These are phyloP conservation scores for Exobasidium rhododendri DNA, from an alignment of 1,284 basidiomycete genomes.

Conservation along the genomic window DNA sequence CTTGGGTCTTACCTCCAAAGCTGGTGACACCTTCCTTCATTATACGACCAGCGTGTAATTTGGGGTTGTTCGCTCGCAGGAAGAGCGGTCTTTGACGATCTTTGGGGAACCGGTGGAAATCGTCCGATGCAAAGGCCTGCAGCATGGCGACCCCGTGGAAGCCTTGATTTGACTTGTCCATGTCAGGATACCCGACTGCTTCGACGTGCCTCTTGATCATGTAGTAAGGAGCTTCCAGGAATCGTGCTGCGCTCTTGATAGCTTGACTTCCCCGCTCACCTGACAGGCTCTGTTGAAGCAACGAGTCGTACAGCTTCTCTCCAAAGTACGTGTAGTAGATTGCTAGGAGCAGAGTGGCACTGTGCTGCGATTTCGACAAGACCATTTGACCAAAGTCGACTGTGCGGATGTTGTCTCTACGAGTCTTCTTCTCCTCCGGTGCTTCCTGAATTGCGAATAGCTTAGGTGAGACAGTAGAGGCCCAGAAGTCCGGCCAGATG, in stretches of 20 bases:
- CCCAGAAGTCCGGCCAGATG: slow-evolving; percentile 6
- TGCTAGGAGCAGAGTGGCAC: slow-evolving; percentile 2
- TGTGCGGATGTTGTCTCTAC: background rate
- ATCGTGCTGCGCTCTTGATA: slow-evolving; percentile 3
- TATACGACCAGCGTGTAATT: background rate
- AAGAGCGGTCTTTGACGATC: slow-evolving; percentile 6
- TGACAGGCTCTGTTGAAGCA: background rate
- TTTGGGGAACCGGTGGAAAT: slow-evolving; percentile 3
- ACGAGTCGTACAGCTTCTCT: slow-evolving; percentile 1
- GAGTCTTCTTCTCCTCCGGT: background rate
- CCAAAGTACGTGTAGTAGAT: slow-evolving; percentile 10
- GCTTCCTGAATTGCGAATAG: background rate
- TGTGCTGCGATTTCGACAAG: background rate
- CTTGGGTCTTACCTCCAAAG: background rate
- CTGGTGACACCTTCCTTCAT: background rate
- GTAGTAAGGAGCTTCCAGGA: slow-evolving; percentile 4
- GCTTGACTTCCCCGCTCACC: slow-evolving; percentile 3
- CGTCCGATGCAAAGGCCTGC: slow-evolving; percentile 1
- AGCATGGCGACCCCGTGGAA: slow-evolving; percentile 6
- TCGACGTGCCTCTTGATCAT: slow-evolving; percentile 8
- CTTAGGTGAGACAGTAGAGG: slow-evolving; percentile 9
- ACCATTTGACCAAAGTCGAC: slow-evolving; percentile 7
- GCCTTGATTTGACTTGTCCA: background rate
- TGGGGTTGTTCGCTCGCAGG: slow-evolving; percentile 5
- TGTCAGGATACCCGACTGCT: slow-evolving; percentile 4